phyloP scores from a whole-genome alignment of 306 rosid genomes.

The Gillenia trifoliata region DNA sequence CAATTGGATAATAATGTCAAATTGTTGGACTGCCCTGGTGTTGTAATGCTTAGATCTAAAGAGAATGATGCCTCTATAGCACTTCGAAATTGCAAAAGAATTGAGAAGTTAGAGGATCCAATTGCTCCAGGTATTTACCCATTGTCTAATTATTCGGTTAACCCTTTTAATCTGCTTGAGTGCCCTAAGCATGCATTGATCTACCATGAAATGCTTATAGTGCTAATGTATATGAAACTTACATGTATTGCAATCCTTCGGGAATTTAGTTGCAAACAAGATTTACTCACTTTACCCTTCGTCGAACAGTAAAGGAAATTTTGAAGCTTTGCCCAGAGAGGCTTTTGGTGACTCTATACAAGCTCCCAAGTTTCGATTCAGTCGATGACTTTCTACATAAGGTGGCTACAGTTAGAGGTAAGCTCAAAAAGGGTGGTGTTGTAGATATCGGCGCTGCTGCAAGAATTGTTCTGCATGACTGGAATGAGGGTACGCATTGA shows the following conservation, averaged over 20 bases:
- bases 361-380: constrained; percentile 70
- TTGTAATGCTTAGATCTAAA: constrained; percentile 68
- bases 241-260: neutral
- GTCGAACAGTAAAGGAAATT: constrained; percentile 81
- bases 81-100: constrained; percentile 86
- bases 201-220: neutral
- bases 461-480: constrained; percentile 84
- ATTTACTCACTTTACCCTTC: constrained; percentile 8
- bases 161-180: neutral
- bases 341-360: constrained; percentile 65
- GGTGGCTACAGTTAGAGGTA: constrained; percentile 88
- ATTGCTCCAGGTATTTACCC: constrained; percentile 63
- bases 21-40: constrained; percentile 95
- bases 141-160: neutral
- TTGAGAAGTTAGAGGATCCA: constrained; percentile 88
- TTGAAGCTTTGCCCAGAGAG: constrained; percentile 74
- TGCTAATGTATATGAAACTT: neutral
- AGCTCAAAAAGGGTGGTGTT: constrained; percentile 86
- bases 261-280: neutral
- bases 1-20: constrained; percentile 83
- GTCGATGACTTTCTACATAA: constrained; percentile 82
- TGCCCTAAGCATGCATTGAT: neutral
- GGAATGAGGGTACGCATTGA: constrained; percentile 74
- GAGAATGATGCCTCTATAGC: constrained; percentile 62
- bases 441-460: constrained; percentile 79